A percentile compares a stretch with the other conserved stretches of the same genome.
phyloP scores from a whole-genome alignment of 176 grass and related monocot genomes.

The Oryza brachyantha region DNA sequence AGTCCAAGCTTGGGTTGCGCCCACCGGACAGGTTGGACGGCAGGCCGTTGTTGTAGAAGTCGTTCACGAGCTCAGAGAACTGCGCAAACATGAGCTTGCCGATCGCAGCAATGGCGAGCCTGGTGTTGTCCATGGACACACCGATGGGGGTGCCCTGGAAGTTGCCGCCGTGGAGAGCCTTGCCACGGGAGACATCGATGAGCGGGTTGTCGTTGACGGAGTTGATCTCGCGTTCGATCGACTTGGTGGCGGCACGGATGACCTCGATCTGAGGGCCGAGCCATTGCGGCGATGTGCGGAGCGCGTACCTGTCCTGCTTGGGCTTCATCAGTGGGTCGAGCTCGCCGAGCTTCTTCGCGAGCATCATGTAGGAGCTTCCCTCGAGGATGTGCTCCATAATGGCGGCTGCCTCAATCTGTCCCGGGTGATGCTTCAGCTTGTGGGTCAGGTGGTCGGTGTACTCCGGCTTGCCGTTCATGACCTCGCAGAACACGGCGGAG shows the following conservation, averaged over 20 bases:
- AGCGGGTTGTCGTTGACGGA: conserved; percentile 91
- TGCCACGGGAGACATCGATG: conserved; percentile 78
- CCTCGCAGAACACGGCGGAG: conserved; percentile 83
- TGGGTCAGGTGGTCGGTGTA: conserved; percentile 88
- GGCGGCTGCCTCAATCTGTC: conserved; percentile 86
- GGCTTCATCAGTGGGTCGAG: conserved; percentile 82
- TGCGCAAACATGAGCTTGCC: conserved; percentile 98
- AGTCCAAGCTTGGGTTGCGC: conserved; percentile 86
- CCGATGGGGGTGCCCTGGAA: conserved; percentile 94
- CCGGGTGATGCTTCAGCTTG: conserved; percentile 91
- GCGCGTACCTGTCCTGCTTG: conserved; percentile 90
- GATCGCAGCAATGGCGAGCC: conserved; percentile 76
- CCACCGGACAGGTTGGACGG: conserved; percentile 83
- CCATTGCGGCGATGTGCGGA: conserved; percentile 92
- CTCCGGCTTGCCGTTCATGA: conserved; percentile 85
- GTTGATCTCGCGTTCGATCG: conserved; percentile 88
- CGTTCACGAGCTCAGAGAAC: conserved; percentile 89
- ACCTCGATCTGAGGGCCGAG: conserved; percentile 88
- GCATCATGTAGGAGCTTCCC: conserved; percentile 73
- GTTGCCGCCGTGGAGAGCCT: conserved; percentile 88
- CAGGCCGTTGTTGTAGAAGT: conserved; percentile 88
- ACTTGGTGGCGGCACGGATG: conserved; percentile 67
- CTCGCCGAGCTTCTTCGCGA: conserved; percentile 66
- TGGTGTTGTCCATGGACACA: conserved; percentile 93
- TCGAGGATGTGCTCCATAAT: conserved; percentile 92